Conservation (phyloP, 2,329 filamentous ascomycete species). For the Aspergillus tanneri region DNA sequence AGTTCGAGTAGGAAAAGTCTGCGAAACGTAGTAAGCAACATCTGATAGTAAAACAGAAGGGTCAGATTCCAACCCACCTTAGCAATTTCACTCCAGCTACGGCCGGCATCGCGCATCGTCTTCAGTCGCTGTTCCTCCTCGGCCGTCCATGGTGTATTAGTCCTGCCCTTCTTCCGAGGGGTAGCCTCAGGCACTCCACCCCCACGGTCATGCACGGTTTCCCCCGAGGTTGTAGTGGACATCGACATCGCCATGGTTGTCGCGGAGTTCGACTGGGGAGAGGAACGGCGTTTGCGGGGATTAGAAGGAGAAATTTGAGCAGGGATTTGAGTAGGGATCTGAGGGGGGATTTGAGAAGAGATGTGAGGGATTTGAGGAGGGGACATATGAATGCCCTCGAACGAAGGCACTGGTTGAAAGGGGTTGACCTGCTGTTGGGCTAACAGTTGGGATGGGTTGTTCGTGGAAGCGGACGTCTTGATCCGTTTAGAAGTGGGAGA, state of each 20-base stretch:
- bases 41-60: background rate
- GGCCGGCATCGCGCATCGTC: constrained; percentile 87
- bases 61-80: constrained; percentile 62
- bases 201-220: constrained; percentile 28
- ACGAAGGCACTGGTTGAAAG: constrained; percentile 35
- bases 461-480: constrained; percentile 40
- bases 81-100: constrained; percentile 96
- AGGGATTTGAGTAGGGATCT: too few species aligned
- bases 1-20: constrained; percentile 90
- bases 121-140: constrained; percentile 90
- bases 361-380: constrained; percentile 33
- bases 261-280: constrained; percentile 37
- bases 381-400: constrained; percentile 44
- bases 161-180: constrained; percentile 79
- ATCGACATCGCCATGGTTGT: constrained; percentile 38
- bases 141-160: constrained; percentile 98
- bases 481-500: constrained; percentile 44
- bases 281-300: constrained; percentile 47
- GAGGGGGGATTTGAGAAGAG: too few species aligned
- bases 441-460: constrained; percentile 38
- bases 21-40: constrained; percentile 8
- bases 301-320: constrained; percentile 36
- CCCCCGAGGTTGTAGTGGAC: constrained; percentile 28
- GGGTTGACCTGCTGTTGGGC: constrained; percentile 40
- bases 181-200: constrained; percentile 30